phyloP scores from a whole-genome alignment of 1,139 yeast genomes.

The Suhomyces kunorum region DNA sequence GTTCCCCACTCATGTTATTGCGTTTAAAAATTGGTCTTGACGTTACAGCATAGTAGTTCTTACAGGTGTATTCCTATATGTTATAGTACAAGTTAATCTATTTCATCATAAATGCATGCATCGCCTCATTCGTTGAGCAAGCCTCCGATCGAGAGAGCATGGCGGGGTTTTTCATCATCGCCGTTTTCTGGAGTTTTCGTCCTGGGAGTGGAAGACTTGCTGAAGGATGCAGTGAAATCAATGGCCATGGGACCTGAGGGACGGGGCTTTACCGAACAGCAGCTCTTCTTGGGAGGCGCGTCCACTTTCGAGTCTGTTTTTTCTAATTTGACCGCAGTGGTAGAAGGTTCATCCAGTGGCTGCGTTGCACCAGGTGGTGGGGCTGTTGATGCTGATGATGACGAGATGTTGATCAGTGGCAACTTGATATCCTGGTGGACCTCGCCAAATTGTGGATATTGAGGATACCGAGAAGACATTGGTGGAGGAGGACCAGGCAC shows the following conservation, averaged over 20 bases:
- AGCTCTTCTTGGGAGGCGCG: neutral
- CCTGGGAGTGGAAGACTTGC: slow-evolving; percentile 4
- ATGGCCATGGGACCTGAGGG: slow-evolving; percentile 27
- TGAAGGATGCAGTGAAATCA: slow-evolving; percentile 33
- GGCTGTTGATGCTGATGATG: neutral
- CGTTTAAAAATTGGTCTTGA: too few relatives aligned
- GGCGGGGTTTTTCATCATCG: slow-evolving; percentile 16
- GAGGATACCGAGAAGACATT: slow-evolving; percentile 6
- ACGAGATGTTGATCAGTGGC: slow-evolving; percentile 7
- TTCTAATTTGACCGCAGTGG: neutral
- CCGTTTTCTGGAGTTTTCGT: slow-evolving; percentile 14
- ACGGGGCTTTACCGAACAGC: slow-evolving; percentile 5
- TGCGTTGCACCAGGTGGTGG: neutral
- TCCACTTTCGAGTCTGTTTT: neutral
- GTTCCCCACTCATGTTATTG: too few relatives aligned
- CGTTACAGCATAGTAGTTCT: too few relatives aligned
- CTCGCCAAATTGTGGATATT: slow-evolving; percentile 1
- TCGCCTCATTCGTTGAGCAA: slow-evolving; percentile 28
- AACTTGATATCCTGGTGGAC: slow-evolving; percentile 5
- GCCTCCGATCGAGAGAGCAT: slow-evolving; percentile 39
- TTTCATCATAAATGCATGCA: neutral
- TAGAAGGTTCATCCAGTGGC: neutral
- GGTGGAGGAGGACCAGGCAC: slow-evolving; percentile 45
- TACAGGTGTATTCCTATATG: neutral
- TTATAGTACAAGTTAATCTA: slow-evolving; percentile 3